Conservation (phyloP, 1,284 basidiomycete genomes). For the Cutaneotrichosporon dermatis region DNA sequence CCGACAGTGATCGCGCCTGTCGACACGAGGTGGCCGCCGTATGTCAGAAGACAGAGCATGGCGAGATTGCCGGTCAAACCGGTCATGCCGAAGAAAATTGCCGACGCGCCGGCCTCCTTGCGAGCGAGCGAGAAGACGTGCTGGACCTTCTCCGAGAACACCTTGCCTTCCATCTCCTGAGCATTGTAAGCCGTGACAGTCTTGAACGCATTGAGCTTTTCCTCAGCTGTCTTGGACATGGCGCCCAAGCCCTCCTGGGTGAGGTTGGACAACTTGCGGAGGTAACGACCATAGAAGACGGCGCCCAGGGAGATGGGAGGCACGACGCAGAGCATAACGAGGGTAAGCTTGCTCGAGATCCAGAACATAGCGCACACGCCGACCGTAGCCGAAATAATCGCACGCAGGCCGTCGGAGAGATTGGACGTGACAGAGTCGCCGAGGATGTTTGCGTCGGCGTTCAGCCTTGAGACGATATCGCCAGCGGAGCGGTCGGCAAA, state of each 20-base stretch:
- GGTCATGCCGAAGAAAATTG: constrained; percentile 87
- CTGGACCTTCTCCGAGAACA: constrained; percentile 57
- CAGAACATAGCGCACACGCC: constrained; percentile 95
- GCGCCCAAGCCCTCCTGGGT: constrained; percentile 93
- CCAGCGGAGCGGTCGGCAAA: constrained; percentile 90
- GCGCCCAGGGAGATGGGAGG: constrained; percentile 94
- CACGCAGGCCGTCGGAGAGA: constrained; percentile 78
- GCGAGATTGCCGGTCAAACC: constrained; percentile 95
- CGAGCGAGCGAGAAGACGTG: constrained; percentile 70
- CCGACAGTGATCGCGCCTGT: constrained; percentile 83
- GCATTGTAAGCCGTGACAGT: constrained; percentile 89
- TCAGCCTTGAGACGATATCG: constrained; percentile 86
- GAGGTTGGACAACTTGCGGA: constrained; percentile 83
- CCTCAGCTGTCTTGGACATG: constrained; percentile 88
- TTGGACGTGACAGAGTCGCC: constrained; percentile 92
- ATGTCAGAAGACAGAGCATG: constrained; percentile 80
- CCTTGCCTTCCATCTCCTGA: constrained; percentile 61
- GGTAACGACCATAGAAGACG: constrained; percentile 91
- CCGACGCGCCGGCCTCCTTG: constrained; percentile 84
- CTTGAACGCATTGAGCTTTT: constrained; percentile 85
- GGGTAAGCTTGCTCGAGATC: constrained; percentile 81
- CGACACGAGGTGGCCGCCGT: constrained; percentile 88
- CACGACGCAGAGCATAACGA: constrained; percentile 89
- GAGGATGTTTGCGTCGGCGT: constrained; percentile 87
- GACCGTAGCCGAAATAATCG: constrained; percentile 80